Percentiles rank a stretch among this genome's conserved stretches.
phyloP scores from a whole-genome alignment of 208 protist species.

The Blechomonas ayalai region DNA sequence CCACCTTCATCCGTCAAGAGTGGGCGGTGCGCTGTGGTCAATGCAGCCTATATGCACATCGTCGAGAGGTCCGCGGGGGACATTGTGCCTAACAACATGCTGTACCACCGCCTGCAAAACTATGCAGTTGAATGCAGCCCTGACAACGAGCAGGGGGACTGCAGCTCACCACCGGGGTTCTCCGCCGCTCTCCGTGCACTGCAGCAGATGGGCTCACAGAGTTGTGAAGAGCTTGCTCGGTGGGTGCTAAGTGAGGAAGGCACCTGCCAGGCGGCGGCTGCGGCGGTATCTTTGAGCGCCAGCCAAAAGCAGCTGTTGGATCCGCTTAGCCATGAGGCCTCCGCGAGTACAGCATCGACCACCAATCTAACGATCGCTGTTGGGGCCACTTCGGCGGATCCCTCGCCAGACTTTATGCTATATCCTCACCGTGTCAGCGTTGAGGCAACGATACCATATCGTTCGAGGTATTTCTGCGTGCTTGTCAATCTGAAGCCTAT shows the following conservation, averaged over 20 bases:
- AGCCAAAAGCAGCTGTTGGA: conserved; percentile 24
- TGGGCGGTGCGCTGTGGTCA: conserved; percentile 7
- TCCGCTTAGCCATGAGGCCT: conserved; percentile 23
- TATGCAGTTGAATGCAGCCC: conserved; percentile 11
- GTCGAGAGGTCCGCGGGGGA: conserved; percentile 50
- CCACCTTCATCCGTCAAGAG: too few relatives aligned
- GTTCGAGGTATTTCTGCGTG: conserved; percentile 56
- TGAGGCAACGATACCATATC: conserved; percentile 40
- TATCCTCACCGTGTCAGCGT: conserved; percentile 38
- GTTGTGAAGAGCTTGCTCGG: conserved; percentile 6
- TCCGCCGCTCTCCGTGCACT: conserved; percentile 12
- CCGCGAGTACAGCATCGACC: conserved; percentile 19
- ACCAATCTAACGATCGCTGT: conserved; percentile 7
- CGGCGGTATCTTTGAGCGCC: too few relatives aligned
- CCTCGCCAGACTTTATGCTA: conserved; percentile 29
- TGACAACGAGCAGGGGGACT: neutral
- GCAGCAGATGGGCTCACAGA: conserved; percentile 16
- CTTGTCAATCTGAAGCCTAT: conserved; percentile 82
- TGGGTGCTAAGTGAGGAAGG: conserved; percentile 4
- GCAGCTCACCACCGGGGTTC: conserved; percentile 10
- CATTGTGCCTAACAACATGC: conserved; percentile 80
- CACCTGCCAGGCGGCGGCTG: neutral
- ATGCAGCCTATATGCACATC: conserved; percentile 62
- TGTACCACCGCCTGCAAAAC: conserved; percentile 65
- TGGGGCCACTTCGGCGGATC: neutral